Percentiles rank a stretch among this genome's conserved stretches.
These are phyloP conservation scores for Dendrothele bispora DNA, from an alignment of 768 basidiomycete genomes.

Conservation along the genomic window DNA sequence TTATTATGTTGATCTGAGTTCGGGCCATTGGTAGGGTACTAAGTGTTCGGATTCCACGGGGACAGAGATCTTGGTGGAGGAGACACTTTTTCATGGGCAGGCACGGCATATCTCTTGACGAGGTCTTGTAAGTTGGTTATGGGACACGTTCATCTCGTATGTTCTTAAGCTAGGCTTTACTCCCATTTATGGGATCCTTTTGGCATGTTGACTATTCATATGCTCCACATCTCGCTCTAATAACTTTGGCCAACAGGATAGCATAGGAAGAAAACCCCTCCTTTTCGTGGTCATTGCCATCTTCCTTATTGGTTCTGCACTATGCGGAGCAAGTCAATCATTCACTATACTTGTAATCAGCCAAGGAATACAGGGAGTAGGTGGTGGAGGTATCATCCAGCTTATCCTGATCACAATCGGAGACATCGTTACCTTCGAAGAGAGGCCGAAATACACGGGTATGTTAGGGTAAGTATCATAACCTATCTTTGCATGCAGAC, in stretches of 20 bases:
- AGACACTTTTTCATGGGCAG: slow-evolving; percentile 33
- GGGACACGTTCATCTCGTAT: too few relatives aligned
- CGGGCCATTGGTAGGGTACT: too few relatives aligned
- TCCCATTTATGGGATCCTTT: slow-evolving; percentile 82
- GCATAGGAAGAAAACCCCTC: slow-evolving; percentile 63
- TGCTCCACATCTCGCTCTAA: neutral
- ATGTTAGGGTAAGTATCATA: slow-evolving; percentile 42
- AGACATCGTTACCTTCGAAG: slow-evolving; percentile 68
- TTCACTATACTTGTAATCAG: too few relatives aligned
- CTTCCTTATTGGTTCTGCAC: slow-evolving; percentile 76
- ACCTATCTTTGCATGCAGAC: neutral
- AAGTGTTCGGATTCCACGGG: too few relatives aligned
- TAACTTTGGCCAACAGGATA: slow-evolving; percentile 26
- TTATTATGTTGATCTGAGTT: too few relatives aligned
- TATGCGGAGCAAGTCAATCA: slow-evolving; percentile 78
- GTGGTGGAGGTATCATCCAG: slow-evolving; percentile 74
- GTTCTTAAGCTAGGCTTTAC: slow-evolving; percentile 48
- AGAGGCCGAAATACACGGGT: slow-evolving; percentile 82
- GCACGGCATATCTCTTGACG: slow-evolving; percentile 33
- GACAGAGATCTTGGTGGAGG: slow-evolving; percentile 27
- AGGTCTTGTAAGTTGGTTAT: slow-evolving; percentile 10
- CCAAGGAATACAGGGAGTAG: slow-evolving; percentile 85
- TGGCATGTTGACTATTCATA: slow-evolving; percentile 39
- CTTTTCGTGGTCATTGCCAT: slow-evolving; percentile 62
- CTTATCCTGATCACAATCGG: slow-evolving; percentile 73